A percentile compares a stretch with the other conserved stretches of the same genome.
Conservation (phyloP, 805 yeast species). For the Metschnikowia sp. region DNA sequence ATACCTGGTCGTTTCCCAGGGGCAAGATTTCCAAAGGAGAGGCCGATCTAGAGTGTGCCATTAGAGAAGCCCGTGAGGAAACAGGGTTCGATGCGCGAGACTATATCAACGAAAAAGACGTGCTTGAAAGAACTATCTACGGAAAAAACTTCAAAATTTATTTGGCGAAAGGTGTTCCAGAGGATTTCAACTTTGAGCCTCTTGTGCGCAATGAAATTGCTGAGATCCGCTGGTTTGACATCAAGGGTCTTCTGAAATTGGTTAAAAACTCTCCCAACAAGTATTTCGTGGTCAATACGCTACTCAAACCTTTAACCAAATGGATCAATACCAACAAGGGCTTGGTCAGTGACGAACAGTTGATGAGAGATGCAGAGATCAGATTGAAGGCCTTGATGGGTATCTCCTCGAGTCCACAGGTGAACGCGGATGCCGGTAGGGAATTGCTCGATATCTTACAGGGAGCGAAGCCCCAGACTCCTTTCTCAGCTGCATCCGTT, state of each 20-base stretch:
- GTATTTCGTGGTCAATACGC: slow-evolving; percentile 46
- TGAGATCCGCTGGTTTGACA: slow-evolving; percentile 73
- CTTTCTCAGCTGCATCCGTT: slow-evolving; percentile 5
- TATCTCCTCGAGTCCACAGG: slow-evolving; percentile 35
- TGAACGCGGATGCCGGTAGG: slow-evolving; percentile 65
- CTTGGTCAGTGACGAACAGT: slow-evolving; percentile 49
- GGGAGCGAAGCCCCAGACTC: slow-evolving; percentile 22
- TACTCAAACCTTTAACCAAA: slow-evolving; percentile 48
- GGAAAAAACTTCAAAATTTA: slow-evolving; percentile 87
- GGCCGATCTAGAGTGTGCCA: slow-evolving; percentile 81
- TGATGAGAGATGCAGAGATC: slow-evolving; percentile 60
- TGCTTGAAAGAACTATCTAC: slow-evolving; percentile 71
- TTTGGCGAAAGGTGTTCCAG: slow-evolving; percentile 74
- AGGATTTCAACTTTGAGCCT: slow-evolving; percentile 71
- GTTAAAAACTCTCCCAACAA: slow-evolving; percentile 34
- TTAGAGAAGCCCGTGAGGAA: slow-evolving; percentile 90
- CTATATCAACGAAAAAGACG: slow-evolving; percentile 64
- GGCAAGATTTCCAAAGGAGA: slow-evolving; percentile 96
- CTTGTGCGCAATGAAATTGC: slow-evolving; percentile 84
- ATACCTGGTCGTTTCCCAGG: slow-evolving; percentile 91
- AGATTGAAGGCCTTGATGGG: slow-evolving; percentile 66
- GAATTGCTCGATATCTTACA: slow-evolving; percentile 63
- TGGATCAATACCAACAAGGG: slow-evolving; percentile 56
- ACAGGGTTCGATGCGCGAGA: slow-evolving; percentile 83
- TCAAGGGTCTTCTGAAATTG: slow-evolving; percentile 43